Evolutionary conservation across 1,139 yeast genomes (phyloP).

Genomic region (Scheffersomyces segobiensis): DNA sequence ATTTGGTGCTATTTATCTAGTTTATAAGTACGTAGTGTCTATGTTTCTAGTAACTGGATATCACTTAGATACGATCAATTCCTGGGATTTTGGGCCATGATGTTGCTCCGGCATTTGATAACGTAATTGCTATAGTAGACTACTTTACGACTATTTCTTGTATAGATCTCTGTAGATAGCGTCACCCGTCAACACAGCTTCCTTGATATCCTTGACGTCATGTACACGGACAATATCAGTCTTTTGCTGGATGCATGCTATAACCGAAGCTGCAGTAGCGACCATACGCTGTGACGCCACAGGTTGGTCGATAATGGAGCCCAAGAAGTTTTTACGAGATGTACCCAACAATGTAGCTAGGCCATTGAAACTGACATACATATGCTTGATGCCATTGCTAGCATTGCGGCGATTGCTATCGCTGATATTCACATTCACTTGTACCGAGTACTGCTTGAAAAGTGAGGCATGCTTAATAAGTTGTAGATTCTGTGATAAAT

Average conservation of each 20-base stretch:
- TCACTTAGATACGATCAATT: not conserved
- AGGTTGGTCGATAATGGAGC: conserved; percentile 56
- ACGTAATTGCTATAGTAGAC: not conserved
- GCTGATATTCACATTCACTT: conserved; percentile 23
- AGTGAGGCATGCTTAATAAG: conserved; percentile 58
- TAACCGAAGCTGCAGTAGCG: conserved; percentile 77
- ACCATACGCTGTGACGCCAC: conserved; percentile 60
- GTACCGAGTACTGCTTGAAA: conserved; percentile 53
- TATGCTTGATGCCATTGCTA: conserved; percentile 21
- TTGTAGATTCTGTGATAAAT: conserved; percentile 62
- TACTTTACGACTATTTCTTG: not conserved
- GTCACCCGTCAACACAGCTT: conserved; percentile 71
- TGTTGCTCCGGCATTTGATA: too few relatives aligned
- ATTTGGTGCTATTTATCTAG: not conserved
- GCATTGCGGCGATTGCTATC: conserved; percentile 18
- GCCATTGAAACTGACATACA: conserved; percentile 45
- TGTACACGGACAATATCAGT: conserved; percentile 89
- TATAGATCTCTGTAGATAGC: conserved; percentile 58
- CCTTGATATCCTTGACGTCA: conserved; percentile 67
- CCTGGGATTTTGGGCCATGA: not conserved
- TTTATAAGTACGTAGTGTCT: too few relatives aligned
- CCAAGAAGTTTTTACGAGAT: conserved; percentile 84
- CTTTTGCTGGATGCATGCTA: conserved; percentile 72
- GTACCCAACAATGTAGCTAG: conserved; percentile 81
- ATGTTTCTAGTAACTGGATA: not conserved